Evolutionary conservation across 2,329 filamentous ascomycete species (phyloP), one percentile per base, ranked within the genome.

Genomic region (Fusarium xyrophilum): DNA sequence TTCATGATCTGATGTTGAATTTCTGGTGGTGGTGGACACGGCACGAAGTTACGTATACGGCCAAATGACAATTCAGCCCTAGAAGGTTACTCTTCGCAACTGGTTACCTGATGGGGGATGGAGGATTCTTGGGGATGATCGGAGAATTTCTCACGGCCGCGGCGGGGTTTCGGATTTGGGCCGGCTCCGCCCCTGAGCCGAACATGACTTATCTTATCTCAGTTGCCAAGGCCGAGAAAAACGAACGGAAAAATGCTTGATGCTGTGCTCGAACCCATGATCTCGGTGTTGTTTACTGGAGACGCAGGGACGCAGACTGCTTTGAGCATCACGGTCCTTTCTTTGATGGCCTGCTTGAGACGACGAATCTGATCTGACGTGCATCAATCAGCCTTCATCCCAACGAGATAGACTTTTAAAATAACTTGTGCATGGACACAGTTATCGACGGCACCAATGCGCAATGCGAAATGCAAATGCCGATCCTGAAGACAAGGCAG

Each of bases 161-260:
- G 23, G 60, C 52, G 40, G 57, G 30, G 21, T 33, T 62, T 21
- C 39, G 28, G 51, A 23, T 47, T 62, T 62, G 30, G 25, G 47
- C 38, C 39, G 27, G 30, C 19, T 28, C 15, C 42, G 21, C 12
- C 43, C 40, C 58, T 58, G 35, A 62, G 44, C 14, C 27, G 28
- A 55, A 35, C 19, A 44, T 8, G 42, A 17, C 12, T 42, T 56
- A 42, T 42, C 60, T 63, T 56, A 63, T 63, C 60, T 25, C 30
- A 36, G 21, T 36, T 21, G 12, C 33, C 19, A 32, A 39, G 35
- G 19, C 10, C 10, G 12, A 11, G 21, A 8, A 52, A 14, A 30
- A 23, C 5, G n/a, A n/a, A 17, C 17, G 7, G 17, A 17, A 23
- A n/a, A 25, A 21, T 14, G 50, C n/a, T 43, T 53, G 10, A 19